Evolutionary conservation across 2,329 filamentous ascomycete species (phyloP).

Genomic region (Epichloe aotearoae): DNA sequence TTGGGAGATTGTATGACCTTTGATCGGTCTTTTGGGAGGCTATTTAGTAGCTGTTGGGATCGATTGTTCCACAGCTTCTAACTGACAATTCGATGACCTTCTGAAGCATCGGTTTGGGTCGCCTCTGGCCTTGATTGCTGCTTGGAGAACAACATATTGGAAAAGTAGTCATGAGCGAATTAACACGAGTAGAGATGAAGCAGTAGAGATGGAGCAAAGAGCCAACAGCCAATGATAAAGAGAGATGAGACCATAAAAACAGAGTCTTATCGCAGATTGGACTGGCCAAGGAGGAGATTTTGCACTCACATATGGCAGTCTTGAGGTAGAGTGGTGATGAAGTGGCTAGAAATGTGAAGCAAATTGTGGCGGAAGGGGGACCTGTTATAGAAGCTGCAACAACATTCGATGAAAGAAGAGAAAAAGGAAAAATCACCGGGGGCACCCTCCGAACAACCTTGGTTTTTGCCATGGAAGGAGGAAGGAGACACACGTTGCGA

Average conservation of each 20-base stretch:
- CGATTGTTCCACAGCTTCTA: conserved; percentile 16
- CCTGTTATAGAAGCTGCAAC: not conserved
- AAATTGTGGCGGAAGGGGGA: not conserved
- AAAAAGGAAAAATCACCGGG: not conserved
- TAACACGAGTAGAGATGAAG: conserved; percentile 3
- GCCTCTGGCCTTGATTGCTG: conserved; percentile 7
- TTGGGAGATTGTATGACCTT: not conserved
- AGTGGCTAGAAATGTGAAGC: not conserved
- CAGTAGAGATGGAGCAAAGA: conserved; percentile 3
- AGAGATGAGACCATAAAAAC: not conserved
- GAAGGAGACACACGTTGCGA: conserved; percentile 1
- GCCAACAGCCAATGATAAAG: conserved; percentile 2
- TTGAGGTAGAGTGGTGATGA: not conserved
- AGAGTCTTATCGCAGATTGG: not conserved
- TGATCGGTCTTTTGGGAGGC: conserved; percentile 1
- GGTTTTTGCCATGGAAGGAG: not conserved
- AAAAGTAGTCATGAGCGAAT: conserved; percentile 6
- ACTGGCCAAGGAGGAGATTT: not conserved
- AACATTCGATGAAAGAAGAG: not conserved
- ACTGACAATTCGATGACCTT: conserved; percentile 10
- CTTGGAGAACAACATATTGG: conserved; percentile 13
- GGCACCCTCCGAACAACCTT: not conserved
- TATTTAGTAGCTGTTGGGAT: conserved; percentile 6
- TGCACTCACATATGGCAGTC: not conserved
- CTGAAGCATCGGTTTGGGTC: conserved; percentile 2